Percentiles rank a stretch among this genome's conserved stretches.
phyloP scores from a whole-genome alignment of 495 filamentous ascomycete genomes.

The Lineolata rhizophorae region DNA sequence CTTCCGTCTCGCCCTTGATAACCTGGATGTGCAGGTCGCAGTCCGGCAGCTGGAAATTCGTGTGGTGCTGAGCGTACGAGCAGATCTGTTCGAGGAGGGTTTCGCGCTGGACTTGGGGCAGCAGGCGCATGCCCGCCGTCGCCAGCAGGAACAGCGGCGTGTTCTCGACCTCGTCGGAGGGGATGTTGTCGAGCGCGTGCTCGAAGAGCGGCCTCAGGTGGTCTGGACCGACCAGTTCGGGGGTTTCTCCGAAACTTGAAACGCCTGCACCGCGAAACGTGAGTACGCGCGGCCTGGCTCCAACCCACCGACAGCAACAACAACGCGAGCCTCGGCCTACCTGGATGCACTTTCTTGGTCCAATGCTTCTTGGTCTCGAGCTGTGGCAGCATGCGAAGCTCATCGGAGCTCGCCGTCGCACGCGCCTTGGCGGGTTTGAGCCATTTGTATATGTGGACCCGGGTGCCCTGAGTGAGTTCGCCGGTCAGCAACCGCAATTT shows the following conservation, averaged over 20 bases:
- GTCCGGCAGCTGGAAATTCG: slow-evolving; percentile 71
- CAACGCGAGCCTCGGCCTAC: too few relatives aligned
- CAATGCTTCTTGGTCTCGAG: slow-evolving; percentile 67
- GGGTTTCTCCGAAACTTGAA: slow-evolving; percentile 65
- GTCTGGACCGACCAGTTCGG: slow-evolving; percentile 53
- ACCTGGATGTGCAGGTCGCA: slow-evolving; percentile 83
- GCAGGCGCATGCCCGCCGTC: slow-evolving; percentile 87
- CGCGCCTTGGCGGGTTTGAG: slow-evolving; percentile 48
- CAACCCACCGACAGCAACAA: neutral
- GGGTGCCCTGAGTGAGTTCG: slow-evolving; percentile 39
- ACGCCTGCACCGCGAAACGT: slow-evolving; percentile 30
- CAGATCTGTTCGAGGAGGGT: slow-evolving; percentile 61
- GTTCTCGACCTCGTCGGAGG: slow-evolving; percentile 48
- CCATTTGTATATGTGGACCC: slow-evolving; percentile 87
- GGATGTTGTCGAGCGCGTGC: slow-evolving; percentile 73
- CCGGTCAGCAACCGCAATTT: slow-evolving; percentile 3
- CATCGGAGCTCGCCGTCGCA: slow-evolving; percentile 31
- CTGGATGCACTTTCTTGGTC: slow-evolving; percentile 84
- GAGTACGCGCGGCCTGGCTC: neutral
- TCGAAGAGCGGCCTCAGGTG: slow-evolving; percentile 59
- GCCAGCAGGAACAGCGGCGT: slow-evolving; percentile 90
- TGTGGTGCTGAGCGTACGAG: slow-evolving; percentile 55
- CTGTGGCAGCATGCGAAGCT: slow-evolving; percentile 50
- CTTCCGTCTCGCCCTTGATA: slow-evolving; percentile 92
- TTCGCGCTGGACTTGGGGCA: slow-evolving; percentile 49